phyloP scores from a whole-genome alignment of 2,329 filamentous ascomycete genomes.

The Xylariaceae sp. region DNA sequence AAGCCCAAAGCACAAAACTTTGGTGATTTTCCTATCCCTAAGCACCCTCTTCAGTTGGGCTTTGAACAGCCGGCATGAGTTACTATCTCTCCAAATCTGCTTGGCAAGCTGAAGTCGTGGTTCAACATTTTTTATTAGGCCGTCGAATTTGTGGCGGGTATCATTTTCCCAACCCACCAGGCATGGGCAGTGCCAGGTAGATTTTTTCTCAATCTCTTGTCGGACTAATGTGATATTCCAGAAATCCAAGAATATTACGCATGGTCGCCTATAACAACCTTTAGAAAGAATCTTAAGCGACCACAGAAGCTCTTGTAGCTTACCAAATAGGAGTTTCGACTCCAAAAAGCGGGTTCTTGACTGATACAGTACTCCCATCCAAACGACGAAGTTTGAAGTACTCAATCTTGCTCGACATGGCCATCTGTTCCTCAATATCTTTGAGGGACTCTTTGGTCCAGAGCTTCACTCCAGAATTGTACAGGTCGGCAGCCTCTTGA shows the following conservation, averaged over 20 bases:
- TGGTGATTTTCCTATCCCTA: neutral
- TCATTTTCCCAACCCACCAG: neutral
- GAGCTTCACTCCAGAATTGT: neutral
- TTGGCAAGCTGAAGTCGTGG: neutral
- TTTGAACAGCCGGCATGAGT: neutral
- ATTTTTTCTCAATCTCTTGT: neutral
- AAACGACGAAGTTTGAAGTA: slow-evolving; percentile 25
- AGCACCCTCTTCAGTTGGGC: neutral
- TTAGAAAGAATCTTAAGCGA: slow-evolving; percentile 1
- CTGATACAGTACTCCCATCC: slow-evolving; percentile 20
- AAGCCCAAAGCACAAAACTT: neutral
- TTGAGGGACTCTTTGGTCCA: neutral
- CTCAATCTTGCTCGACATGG: slow-evolving; percentile 15
- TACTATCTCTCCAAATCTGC: neutral
- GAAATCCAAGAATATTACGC: slow-evolving; percentile 24
- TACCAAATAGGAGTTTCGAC: slow-evolving; percentile 25
- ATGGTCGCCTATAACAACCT: slow-evolving; percentile 17
- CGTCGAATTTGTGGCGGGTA: neutral
- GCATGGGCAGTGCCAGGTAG: neutral
- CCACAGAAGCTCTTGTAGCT: too few species aligned
- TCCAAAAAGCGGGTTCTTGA: slow-evolving; percentile 24
- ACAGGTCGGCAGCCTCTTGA: neutral
- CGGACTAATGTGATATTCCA: slow-evolving; percentile 13
- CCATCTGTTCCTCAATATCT: slow-evolving; percentile 16
- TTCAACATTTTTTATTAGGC: neutral